These are phyloP conservation scores for Panus rudis DNA, from an alignment of 768 basidiomycete genomes.

Conservation along the genomic window DNA sequence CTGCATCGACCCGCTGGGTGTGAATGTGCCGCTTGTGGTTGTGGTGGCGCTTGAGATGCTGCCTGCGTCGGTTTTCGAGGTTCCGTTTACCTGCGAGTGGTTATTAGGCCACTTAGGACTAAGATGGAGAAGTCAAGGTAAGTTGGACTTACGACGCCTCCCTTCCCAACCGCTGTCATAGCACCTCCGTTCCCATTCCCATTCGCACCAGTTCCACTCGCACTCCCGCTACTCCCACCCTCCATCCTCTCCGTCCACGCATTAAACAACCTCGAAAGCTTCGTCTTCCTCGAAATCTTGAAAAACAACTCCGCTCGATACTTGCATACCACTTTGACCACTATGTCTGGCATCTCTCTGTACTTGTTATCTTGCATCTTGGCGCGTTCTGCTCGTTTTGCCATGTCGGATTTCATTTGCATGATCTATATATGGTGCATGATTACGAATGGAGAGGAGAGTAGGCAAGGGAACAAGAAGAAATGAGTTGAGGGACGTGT, in stretches of 20 bases:
- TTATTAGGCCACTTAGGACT: constrained; percentile 8
- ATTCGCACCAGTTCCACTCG: neutral
- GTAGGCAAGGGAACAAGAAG: neutral
- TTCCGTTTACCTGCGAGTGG: constrained; percentile 33
- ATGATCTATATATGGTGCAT: constrained; percentile 57
- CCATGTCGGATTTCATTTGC: constrained; percentile 79
- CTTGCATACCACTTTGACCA: constrained; percentile 82
- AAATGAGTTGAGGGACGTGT: neutral
- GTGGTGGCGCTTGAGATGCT: constrained; percentile 30
- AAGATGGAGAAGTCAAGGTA: constrained; percentile 31
- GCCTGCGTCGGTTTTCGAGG: constrained; percentile 4
- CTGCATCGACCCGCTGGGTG: constrained; percentile 52
- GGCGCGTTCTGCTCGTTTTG: constrained; percentile 72
- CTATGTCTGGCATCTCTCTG: constrained; percentile 83
- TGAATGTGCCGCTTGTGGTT: no score
- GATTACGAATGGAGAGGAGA: neutral
- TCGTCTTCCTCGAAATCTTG: constrained; percentile 88
- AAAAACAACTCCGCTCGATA: constrained; percentile 90
- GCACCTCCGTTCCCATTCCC: neutral
- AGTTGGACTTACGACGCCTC: constrained; percentile 1
- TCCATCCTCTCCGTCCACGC: constrained; percentile 92
- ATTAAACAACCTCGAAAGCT: constrained; percentile 73
- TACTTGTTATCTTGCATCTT: constrained; percentile 76
- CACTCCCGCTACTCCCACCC: constrained; percentile 8
- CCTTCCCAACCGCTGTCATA: neutral